Evolutionary conservation across 345 rosid species (phyloP).

Genomic region (Euphorbia lathyris): DNA sequence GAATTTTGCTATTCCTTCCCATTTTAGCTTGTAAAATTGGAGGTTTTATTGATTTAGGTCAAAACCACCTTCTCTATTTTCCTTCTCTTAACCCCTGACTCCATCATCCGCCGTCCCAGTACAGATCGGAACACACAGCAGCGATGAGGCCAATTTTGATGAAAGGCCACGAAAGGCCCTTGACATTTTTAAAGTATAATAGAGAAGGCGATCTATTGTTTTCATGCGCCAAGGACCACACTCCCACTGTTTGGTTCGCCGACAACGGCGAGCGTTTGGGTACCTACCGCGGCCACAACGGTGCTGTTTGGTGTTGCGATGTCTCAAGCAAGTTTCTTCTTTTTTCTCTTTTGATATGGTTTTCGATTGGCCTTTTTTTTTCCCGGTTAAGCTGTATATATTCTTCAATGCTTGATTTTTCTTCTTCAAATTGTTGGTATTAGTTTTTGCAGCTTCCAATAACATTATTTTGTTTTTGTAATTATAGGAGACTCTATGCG

Average conservation of each 20-base stretch:
- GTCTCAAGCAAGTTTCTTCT: constrained; percentile 50
- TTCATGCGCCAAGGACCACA: constrained; percentile 96
- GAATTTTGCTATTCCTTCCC: too few relatives aligned
- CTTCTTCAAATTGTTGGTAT: not conserved
- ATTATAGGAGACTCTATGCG: constrained; percentile 62
- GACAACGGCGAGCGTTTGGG: constrained; percentile 95
- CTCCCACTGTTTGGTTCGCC: constrained; percentile 93
- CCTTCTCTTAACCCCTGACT: too few relatives aligned
- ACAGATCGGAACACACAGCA: not conserved
- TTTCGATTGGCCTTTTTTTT: not conserved
- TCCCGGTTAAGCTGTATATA: not conserved
- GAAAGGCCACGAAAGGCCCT: constrained; percentile 98
- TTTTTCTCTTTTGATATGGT: not conserved
- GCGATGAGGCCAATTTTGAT: constrained; percentile 89
- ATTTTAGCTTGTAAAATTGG: too few relatives aligned
- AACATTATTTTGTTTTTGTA: not conserved
- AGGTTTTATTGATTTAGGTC: too few relatives aligned
- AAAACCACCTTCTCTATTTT: too few relatives aligned
- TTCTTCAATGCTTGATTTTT: not conserved
- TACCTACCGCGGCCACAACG: constrained; percentile 96
- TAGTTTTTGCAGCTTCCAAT: not conserved
- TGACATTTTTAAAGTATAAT: constrained; percentile 85
- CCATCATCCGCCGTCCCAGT: too few relatives aligned
- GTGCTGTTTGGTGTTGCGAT: constrained; percentile 96
- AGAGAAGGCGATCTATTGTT: constrained; percentile 88